Percentiles rank a stretch among this genome's conserved stretches.
phyloP scores from a whole-genome alignment of 306 rosid genomes.

The Canavalia ensiformis region DNA sequence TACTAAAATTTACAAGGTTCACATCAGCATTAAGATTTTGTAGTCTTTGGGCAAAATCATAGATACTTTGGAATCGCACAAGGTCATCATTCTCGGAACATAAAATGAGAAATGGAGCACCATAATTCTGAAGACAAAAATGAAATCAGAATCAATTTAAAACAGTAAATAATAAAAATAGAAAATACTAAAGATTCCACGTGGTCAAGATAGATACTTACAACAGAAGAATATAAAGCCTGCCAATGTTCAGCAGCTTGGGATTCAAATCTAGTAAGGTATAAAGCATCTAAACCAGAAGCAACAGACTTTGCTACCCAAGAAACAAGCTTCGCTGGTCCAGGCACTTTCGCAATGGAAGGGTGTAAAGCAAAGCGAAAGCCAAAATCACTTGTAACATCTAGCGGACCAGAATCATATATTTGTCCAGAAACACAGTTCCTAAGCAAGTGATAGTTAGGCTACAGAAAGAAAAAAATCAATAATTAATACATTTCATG shows the following conservation, averaged over 20 bases:
- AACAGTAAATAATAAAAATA: background rate
- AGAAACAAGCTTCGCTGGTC: conserved; percentile 80
- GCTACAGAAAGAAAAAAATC: conserved; percentile 61
- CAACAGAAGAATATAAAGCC: conserved; percentile 86
- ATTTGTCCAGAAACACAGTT: conserved; percentile 83
- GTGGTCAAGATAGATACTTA: conserved; percentile 57
- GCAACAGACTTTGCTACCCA: conserved; percentile 88
- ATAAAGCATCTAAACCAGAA: conserved; percentile 90
- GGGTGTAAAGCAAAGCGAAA: conserved; percentile 81
- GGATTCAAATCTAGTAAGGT: conserved; percentile 88
- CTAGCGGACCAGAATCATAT: conserved; percentile 92
- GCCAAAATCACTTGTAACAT: conserved; percentile 93
- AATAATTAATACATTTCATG: conserved; percentile 37
- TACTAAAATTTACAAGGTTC: conserved; percentile 76
- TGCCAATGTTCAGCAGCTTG: conserved; percentile 88
- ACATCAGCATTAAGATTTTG: conserved; percentile 85
- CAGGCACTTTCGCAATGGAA: conserved; percentile 77
- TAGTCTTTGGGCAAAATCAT: conserved; percentile 72
- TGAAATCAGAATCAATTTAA: conserved; percentile 26
- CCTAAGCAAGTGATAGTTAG: conserved; percentile 71
- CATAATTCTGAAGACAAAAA: conserved; percentile 67
- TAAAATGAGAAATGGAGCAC: conserved; percentile 92
- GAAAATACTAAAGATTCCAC: conserved; percentile 14
- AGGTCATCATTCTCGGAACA: conserved; percentile 89
- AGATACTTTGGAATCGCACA: conserved; percentile 71